These are phyloP conservation scores for Chrysosporium queenslandicum DNA, from an alignment of 2,329 filamentous ascomycete genomes.

Conservation along the genomic window DNA sequence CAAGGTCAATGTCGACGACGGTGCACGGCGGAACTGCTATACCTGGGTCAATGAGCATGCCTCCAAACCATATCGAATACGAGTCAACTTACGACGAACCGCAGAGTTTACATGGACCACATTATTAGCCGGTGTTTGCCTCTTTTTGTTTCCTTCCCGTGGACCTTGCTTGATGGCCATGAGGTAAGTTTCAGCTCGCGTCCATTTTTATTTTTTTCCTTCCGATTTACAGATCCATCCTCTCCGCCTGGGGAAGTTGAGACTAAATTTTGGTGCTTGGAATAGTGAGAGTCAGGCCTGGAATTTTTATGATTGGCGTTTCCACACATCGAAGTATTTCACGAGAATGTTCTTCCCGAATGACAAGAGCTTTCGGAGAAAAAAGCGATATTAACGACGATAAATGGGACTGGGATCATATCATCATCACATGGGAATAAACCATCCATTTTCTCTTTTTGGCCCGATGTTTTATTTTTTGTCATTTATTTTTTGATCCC, in stretches of 20 bases:
- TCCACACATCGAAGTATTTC: too few species aligned
- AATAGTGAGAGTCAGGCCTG: background rate
- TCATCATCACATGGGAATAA: background rate
- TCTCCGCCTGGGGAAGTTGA: too few species aligned
- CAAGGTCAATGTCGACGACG: slow-evolving; percentile 11
- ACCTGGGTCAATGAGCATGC: slow-evolving; percentile 10
- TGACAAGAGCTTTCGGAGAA: too few species aligned
- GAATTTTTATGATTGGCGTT: too few species aligned
- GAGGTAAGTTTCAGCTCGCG: too few species aligned
- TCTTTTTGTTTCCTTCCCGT: too few species aligned
- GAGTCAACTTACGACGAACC: slow-evolving; percentile 18
- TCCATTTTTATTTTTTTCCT: too few species aligned
- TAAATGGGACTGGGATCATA: background rate
- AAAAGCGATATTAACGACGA: background rate
- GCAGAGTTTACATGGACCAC: slow-evolving; percentile 15
- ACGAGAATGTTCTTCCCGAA: too few species aligned
- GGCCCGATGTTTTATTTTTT: background rate
- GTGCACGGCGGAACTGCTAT: background rate
- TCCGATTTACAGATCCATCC: too few species aligned
- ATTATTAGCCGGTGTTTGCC: slow-evolving; percentile 11
- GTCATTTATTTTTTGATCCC: background rate
- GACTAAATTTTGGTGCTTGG: too few species aligned
- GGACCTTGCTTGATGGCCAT: too few species aligned
- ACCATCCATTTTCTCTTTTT: background rate
- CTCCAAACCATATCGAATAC: slow-evolving; percentile 25